Conservation (phyloP, 2,329 filamentous ascomycete genomes). For the Calonectria pseudoreteaudii region DNA sequence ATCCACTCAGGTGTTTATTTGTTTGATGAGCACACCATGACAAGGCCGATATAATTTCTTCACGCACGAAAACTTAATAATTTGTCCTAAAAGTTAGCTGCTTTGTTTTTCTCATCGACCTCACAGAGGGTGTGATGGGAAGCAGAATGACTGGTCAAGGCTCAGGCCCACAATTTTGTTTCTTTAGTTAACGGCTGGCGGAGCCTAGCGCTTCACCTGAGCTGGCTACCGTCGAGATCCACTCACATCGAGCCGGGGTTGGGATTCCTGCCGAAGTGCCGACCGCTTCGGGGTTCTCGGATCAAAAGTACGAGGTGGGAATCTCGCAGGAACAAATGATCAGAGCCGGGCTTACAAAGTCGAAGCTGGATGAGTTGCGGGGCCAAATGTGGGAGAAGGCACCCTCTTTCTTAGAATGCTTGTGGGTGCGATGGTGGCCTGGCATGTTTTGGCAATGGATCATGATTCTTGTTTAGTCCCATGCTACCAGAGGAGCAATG, state of each 20-base stretch:
- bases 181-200: slow-evolving; percentile 3
- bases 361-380: background rate
- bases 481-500: too few species aligned
- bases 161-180: background rate
- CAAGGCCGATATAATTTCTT: background rate
- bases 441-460: background rate
- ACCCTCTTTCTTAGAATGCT: background rate
- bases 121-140: background rate
- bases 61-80: background rate
- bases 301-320: background rate
- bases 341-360: background rate
- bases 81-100: background rate
- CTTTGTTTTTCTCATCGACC: background rate
- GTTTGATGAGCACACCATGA: background rate
- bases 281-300: background rate
- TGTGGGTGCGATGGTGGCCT: background rate
- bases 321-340: background rate
- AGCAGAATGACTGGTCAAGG: background rate
- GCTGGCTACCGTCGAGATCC: background rate
- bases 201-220: background rate
- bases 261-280: background rate
- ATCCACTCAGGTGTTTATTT: background rate
- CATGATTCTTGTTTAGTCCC: background rate
- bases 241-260: background rate
- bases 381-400: background rate